These are phyloP conservation scores for Diutina rugosa DNA, from an alignment of 1,139 yeast genomes.

Conservation along the genomic window DNA sequence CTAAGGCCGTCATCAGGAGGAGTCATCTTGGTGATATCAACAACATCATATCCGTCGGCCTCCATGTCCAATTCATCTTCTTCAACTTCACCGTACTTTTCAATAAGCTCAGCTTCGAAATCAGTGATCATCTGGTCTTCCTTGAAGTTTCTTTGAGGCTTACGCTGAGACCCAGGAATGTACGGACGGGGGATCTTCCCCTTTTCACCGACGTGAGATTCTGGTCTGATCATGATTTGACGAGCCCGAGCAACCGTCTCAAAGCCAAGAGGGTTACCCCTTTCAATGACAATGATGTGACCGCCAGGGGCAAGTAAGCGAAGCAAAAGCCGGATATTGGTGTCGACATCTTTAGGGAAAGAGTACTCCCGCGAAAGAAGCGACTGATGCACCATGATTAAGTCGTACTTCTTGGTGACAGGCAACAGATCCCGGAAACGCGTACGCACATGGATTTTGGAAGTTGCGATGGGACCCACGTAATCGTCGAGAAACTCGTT, in stretches of 20 bases:
- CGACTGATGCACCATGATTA: slow-evolving; percentile 80
- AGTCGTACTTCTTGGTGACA: slow-evolving; percentile 45
- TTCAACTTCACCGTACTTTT: slow-evolving; percentile 26
- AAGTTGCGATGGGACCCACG: slow-evolving; percentile 50
- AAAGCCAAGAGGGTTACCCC: slow-evolving; percentile 86
- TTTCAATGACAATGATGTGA: slow-evolving; percentile 61
- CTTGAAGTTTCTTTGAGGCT: slow-evolving; percentile 23
- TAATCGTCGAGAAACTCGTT: slow-evolving; percentile 14
- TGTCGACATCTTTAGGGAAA: slow-evolving; percentile 67
- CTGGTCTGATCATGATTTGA: slow-evolving; percentile 79
- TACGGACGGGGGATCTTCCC: slow-evolving; percentile 69
- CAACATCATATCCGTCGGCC: slow-evolving; percentile 20
- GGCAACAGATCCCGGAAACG: slow-evolving; percentile 38
- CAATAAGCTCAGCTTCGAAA: slow-evolving; percentile 23
- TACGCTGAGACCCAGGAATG: slow-evolving; percentile 34
- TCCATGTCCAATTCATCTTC: slow-evolving; percentile 38
- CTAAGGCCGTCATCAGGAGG: slow-evolving; percentile 10
- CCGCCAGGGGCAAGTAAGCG: slow-evolving; percentile 65
- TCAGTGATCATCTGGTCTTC: slow-evolving; percentile 24
- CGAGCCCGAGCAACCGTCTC: slow-evolving; percentile 85
- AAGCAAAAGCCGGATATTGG: slow-evolving; percentile 47
- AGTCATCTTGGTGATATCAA: slow-evolving; percentile 9
- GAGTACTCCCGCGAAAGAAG: slow-evolving; percentile 44
- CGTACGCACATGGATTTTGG: slow-evolving; percentile 39
- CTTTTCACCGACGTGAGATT: slow-evolving; percentile 37